Conservation (phyloP, 495 filamentous ascomycete genomes). For the Penicillium salamii region DNA sequence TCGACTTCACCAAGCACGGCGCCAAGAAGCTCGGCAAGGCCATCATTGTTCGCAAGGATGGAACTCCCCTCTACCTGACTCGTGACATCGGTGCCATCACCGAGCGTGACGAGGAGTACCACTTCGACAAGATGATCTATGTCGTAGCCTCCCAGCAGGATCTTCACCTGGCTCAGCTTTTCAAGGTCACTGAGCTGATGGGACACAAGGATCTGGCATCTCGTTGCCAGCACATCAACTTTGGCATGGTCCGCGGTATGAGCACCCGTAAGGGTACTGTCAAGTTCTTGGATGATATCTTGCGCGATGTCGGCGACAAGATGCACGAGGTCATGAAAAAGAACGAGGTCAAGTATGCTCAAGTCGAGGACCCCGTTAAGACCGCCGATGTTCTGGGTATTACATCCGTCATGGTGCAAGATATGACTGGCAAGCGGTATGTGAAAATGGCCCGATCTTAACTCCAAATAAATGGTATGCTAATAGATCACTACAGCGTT, state of each 20-base stretch:
- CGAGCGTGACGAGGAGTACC: constrained; percentile 59
- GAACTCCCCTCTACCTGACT: constrained; percentile 67
- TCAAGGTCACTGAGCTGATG: constrained; percentile 69
- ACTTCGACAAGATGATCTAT: constrained; percentile 77
- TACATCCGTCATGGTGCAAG: constrained; percentile 69
- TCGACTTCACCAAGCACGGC: constrained; percentile 78
- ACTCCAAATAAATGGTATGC: constrained; percentile 3
- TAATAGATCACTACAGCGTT: constrained; percentile 38
- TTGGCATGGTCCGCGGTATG: constrained; percentile 72
- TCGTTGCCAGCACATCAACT: constrained; percentile 68
- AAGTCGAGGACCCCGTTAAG: constrained; percentile 59
- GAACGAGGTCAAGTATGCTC: constrained; percentile 62
- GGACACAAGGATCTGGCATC: constrained; percentile 58
- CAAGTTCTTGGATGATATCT: constrained; percentile 68
- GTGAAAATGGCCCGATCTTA: constrained; percentile 7
- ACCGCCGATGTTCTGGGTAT: constrained; percentile 59
- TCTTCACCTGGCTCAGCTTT: constrained; percentile 68
- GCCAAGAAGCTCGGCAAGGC: constrained; percentile 67
- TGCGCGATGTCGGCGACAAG: constrained; percentile 60
- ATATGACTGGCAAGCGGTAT: constrained; percentile 67
- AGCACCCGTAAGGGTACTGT: constrained; percentile 67
- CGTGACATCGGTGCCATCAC: constrained; percentile 67
- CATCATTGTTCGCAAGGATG: constrained; percentile 65
- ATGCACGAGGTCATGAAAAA: constrained; percentile 72
- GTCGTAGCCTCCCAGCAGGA: constrained; percentile 70